phyloP scores from a whole-genome alignment of 305 asterid genomes.

The Fraxinus nigra region DNA sequence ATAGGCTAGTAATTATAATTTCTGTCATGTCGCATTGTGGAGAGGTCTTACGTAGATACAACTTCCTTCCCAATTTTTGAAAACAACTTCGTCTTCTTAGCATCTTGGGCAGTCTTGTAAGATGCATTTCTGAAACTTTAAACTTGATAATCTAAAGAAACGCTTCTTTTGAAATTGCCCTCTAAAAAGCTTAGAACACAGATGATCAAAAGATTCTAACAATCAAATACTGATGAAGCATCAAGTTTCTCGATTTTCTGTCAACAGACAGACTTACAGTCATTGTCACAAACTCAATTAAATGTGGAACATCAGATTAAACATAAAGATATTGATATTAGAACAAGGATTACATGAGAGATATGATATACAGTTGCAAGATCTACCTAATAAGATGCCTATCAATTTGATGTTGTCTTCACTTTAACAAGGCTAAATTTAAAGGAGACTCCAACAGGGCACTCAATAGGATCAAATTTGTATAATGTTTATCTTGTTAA shows the following conservation, averaged over 20 bases:
- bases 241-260: neutral
- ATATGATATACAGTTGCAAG: neutral
- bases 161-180: neutral
- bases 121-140: conserved; percentile 15
- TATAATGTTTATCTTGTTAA: neutral
- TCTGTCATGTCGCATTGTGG: neutral
- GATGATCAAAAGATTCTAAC: conserved; percentile 5
- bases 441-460: neutral
- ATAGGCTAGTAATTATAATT: neutral
- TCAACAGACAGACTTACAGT: neutral
- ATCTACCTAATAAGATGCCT: neutral
- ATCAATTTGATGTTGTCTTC: neutral
- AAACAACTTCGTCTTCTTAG: conserved; percentile 72
- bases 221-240: conserved; percentile 1
- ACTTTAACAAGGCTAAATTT: neutral
- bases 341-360: neutral
- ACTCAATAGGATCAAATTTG: neutral
- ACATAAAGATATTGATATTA: neutral
- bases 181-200: neutral
- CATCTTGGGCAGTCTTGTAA: conserved; percentile 67
- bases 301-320: neutral
- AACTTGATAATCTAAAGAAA: neutral
- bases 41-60: conserved; percentile 72
- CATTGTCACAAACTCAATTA: neutral
- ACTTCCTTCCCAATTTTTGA: conserved; percentile 87